Percentiles rank a stretch among this genome's conserved stretches.
phyloP scores from a whole-genome alignment of 1,139 yeast genomes.

The Tardiomyces depauwii region DNA sequence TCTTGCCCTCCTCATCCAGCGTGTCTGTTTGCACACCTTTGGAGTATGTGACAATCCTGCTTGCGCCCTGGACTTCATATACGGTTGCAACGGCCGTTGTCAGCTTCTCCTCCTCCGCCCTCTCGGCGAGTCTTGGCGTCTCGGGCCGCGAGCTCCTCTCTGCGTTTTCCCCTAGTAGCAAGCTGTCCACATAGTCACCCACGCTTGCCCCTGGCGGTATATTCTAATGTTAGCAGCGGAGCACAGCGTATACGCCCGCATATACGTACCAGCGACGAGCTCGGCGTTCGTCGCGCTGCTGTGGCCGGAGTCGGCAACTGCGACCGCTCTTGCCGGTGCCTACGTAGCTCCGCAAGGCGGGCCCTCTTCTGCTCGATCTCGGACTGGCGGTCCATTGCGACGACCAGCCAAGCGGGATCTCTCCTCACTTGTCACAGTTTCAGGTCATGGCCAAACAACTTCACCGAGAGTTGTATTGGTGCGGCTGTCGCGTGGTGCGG shows the following conservation, averaged over 20 bases:
- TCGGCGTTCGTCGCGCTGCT: not conserved
- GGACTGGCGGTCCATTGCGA: slow-evolving; percentile 19
- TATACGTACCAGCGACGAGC: not conserved
- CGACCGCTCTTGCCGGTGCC: slow-evolving; percentile 18
- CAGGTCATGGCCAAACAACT: no score
- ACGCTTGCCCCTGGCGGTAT: not conserved
- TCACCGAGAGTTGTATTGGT: no score
- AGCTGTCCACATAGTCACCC: not conserved
- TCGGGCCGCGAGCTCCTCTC: not conserved
- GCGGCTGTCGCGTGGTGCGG: no score
- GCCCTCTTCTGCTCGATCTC: slow-evolving; percentile 38
- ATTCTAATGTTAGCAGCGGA: not conserved
- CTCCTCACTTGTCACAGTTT: no score
- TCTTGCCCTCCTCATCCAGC: not conserved
- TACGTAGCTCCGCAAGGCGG: slow-evolving; percentile 34
- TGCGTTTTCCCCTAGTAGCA: not conserved
- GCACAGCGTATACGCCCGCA: not conserved
- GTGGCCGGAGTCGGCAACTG: not conserved
- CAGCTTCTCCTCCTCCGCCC: not conserved
- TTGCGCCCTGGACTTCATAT: slow-evolving; percentile 12
- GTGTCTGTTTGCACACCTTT: slow-evolving; percentile 17
- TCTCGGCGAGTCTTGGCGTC: not conserved
- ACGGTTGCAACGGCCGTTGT: slow-evolving; percentile 7
- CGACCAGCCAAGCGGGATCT: no score
- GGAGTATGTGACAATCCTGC: slow-evolving; percentile 14